Conservation (phyloP, 805 yeast species). For the Starmerella scarabaei region DNA sequence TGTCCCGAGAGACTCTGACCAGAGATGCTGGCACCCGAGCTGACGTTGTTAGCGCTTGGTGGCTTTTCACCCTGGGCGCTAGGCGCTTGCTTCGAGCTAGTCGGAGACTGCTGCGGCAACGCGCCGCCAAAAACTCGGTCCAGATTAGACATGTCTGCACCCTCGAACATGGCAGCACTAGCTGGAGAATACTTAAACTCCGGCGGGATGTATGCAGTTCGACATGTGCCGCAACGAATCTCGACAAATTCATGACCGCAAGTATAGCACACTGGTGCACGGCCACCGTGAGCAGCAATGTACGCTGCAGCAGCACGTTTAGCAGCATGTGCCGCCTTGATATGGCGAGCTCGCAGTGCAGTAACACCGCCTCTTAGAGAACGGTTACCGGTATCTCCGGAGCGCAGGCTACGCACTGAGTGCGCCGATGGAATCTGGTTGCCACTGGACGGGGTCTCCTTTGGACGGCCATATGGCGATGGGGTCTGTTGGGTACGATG, state of each 20-base stretch:
- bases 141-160: neutral
- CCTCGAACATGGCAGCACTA: constrained; percentile 6
- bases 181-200: constrained; percentile 10
- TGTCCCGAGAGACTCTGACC: constrained; percentile 1
- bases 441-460: too few species aligned
- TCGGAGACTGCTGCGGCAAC: neutral
- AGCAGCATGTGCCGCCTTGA: constrained; percentile 15
- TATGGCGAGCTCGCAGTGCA: constrained; percentile 5
- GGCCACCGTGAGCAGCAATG: constrained; percentile 6
- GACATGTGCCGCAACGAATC: constrained; percentile 16
- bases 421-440: constrained; percentile 1
- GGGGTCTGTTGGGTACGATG: neutral
- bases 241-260: constrained; percentile 17
- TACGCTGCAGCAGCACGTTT: constrained; percentile 13
- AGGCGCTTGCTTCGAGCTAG: neutral
- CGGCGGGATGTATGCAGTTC: constrained; percentile 19
- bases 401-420: neutral
- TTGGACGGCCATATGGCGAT: neutral
- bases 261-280: constrained; percentile 16
- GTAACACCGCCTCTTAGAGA: constrained; percentile 6
- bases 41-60: too few species aligned
- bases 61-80: too few species aligned
- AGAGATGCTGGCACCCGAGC: constrained; percentile 1
- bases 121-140: neutral
- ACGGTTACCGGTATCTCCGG: constrained; percentile 3